These are phyloP conservation scores for Teunomyces panamensis DNA, from an alignment of 805 yeast species.

Conservation along the genomic window DNA sequence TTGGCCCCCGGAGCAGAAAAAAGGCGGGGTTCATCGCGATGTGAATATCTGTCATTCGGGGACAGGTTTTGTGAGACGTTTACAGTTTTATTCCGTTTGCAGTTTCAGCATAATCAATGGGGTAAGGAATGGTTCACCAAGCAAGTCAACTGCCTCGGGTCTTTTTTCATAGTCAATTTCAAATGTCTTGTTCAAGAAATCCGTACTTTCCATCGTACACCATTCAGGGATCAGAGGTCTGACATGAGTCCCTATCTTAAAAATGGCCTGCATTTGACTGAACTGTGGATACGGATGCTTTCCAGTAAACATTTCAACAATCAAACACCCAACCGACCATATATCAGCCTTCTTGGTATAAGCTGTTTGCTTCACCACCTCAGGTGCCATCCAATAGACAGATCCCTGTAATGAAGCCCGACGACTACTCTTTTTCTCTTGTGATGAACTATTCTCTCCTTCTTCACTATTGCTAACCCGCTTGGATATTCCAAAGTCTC, in stretches of 20 bases:
- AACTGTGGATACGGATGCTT: constrained; percentile 94
- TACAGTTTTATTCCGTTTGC: not conserved
- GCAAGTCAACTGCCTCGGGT: constrained; percentile 68
- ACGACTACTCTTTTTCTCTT: constrained; percentile 32
- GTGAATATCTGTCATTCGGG: no score
- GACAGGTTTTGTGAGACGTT: no score
- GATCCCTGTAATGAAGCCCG: constrained; percentile 92
- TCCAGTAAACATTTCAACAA: constrained; percentile 94
- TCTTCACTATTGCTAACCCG: constrained; percentile 24
- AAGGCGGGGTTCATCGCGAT: constrained; percentile 1
- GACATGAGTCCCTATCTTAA: constrained; percentile 83
- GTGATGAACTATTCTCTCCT: constrained; percentile 19
- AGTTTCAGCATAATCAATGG: constrained; percentile 37
- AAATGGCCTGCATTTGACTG: constrained; percentile 95
- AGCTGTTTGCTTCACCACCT: constrained; percentile 90
- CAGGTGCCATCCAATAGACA: constrained; percentile 99
- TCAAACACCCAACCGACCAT: constrained; percentile 95
- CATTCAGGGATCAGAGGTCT: constrained; percentile 77
- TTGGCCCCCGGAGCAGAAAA: not conserved
- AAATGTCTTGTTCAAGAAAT: constrained; percentile 65
- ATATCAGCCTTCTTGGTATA: constrained; percentile 93
- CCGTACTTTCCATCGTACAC: constrained; percentile 65
- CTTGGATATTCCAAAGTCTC: constrained; percentile 81
- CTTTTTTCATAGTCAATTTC: constrained; percentile 71
- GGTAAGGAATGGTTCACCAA: constrained; percentile 61